Percentiles rank a stretch among this genome's conserved stretches.
These are phyloP conservation scores for Petunia hybrid DNA, from an alignment of 305 asterid species.

Conservation along the genomic window DNA sequence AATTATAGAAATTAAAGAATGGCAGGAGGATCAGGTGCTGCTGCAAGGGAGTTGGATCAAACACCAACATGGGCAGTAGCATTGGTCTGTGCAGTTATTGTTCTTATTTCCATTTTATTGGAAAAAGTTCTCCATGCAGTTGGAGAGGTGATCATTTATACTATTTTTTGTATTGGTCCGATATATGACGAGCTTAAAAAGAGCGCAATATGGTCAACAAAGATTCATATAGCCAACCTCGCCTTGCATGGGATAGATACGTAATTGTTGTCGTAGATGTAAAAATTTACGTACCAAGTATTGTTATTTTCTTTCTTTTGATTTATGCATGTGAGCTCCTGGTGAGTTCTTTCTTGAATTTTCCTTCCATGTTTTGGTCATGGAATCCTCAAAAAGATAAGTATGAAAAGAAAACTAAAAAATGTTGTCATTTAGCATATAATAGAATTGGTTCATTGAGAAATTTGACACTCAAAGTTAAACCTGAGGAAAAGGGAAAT, in stretches of 20 bases:
- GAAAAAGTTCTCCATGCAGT: constrained; percentile 68
- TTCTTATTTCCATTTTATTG: constrained; percentile 61
- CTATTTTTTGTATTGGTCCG: neutral
- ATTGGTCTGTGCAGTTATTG: constrained; percentile 63
- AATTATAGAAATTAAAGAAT: too few species aligned
- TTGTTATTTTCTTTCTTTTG: constrained; percentile 59
- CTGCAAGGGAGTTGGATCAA: constrained; percentile 67
- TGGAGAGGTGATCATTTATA: constrained; percentile 46
- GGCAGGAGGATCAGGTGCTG: constrained; percentile 50
- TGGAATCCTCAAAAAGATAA: neutral
- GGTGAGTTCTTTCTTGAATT: neutral
- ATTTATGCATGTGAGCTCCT: constrained; percentile 21
- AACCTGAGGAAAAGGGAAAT: too few species aligned
- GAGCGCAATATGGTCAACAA: too few species aligned
- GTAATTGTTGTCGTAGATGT: too few species aligned
- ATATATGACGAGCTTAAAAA: too few species aligned
- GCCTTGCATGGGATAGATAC: too few species aligned
- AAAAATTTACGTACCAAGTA: too few species aligned
- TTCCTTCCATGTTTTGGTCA: neutral
- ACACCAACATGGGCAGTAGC: constrained; percentile 90
- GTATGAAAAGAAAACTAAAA: neutral
- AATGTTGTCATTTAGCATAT: neutral
- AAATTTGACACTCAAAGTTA: too few species aligned
- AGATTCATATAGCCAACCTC: too few species aligned
- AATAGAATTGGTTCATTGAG: too few species aligned